Evolutionary conservation across 1,284 basidiomycete genomes (phyloP).

Genomic region (Mycosarcoma maydis): DNA sequence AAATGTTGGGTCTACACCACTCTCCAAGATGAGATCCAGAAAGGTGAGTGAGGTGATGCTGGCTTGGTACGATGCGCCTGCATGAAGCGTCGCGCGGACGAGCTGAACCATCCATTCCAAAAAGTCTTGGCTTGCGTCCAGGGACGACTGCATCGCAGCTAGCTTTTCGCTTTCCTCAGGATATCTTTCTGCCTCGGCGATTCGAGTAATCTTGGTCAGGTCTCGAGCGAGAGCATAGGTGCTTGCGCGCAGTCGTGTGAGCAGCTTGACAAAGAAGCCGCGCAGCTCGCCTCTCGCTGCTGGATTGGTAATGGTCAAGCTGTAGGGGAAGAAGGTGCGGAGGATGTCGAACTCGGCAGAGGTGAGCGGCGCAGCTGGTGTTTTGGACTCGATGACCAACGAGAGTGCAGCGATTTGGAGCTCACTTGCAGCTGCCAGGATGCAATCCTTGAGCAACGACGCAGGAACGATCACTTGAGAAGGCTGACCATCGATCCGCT

Average conservation of each 20-base stretch:
- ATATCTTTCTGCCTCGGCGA: conserved; percentile 32
- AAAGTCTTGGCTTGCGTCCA: conserved; percentile 36
- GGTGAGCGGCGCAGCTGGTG: conserved; percentile 41
- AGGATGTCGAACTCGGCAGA: conserved; percentile 44
- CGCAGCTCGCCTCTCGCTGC: conserved; percentile 54
- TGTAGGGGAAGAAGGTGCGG: conserved; percentile 46
- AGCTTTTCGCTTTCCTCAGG: conserved; percentile 38
- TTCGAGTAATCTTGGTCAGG: conserved; percentile 35
- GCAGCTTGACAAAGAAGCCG: conserved; percentile 55
- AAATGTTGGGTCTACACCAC: conserved; percentile 41
- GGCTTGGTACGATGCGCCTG: conserved; percentile 60
- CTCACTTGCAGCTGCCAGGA: conserved; percentile 43
- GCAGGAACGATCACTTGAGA: conserved; percentile 37
- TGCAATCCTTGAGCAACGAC: conserved; percentile 41
- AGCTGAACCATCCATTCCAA: conserved; percentile 37
- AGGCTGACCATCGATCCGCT: conserved; percentile 7
- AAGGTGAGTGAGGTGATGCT: conserved; percentile 54
- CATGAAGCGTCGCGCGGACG: conserved; percentile 46
- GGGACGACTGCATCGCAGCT: conserved; percentile 8
- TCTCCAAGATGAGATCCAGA: conserved; percentile 52
- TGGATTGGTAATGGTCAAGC: conserved; percentile 48
- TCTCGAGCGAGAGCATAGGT: conserved; percentile 47
- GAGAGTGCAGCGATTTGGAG: conserved; percentile 52
- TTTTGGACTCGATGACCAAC: conserved; percentile 53
- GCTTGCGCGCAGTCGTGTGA: conserved; percentile 55